Percentiles rank a stretch among this genome's conserved stretches.
Conservation (phyloP, 2,329 filamentous ascomycete species). For the Furcasterigmium sp. region DNA sequence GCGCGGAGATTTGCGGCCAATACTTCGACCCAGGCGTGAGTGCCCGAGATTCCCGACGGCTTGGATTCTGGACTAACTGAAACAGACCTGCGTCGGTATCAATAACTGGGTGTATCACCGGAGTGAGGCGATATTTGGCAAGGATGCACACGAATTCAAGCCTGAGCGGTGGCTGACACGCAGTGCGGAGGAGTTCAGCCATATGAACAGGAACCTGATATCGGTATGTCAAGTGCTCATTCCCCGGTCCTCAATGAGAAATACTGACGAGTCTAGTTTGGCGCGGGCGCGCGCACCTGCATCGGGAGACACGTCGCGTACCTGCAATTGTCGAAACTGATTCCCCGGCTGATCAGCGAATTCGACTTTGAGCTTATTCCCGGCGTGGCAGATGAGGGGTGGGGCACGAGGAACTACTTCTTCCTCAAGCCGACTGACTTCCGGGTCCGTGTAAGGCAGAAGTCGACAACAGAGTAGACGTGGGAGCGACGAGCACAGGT, state of each 20-base stretch:
- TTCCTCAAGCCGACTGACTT: conserved; percentile 1
- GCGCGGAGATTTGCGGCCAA: conserved; percentile 30
- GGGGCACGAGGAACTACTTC: conserved; percentile 1
- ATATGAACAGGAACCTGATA: conserved; percentile 9
- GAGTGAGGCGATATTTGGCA: conserved; percentile 30
- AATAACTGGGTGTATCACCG: conserved; percentile 34
- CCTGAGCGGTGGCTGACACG: conserved; percentile 29
- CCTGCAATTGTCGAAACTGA: conserved; percentile 37
- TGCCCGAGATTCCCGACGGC: not conserved
- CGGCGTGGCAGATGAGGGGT: not conserved
- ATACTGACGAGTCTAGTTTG: conserved; percentile 31
- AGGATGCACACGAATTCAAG: conserved; percentile 29
- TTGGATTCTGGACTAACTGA: not conserved
- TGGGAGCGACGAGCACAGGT: no score
- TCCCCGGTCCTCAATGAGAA: not conserved
- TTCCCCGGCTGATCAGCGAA: conserved; percentile 28
- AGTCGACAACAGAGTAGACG: no score
- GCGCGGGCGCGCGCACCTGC: conserved; percentile 44
- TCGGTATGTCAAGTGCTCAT: not conserved
- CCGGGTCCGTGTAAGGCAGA: not conserved
- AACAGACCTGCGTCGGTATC: conserved; percentile 29
- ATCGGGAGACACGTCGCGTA: conserved; percentile 29
- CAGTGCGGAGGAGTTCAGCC: conserved; percentile 8
- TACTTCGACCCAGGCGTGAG: conserved; percentile 22
- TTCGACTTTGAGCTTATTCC: conserved; percentile 24